Conservation (phyloP, 1,284 basidiomycete genomes). For the Naganishia sp. region DNA sequence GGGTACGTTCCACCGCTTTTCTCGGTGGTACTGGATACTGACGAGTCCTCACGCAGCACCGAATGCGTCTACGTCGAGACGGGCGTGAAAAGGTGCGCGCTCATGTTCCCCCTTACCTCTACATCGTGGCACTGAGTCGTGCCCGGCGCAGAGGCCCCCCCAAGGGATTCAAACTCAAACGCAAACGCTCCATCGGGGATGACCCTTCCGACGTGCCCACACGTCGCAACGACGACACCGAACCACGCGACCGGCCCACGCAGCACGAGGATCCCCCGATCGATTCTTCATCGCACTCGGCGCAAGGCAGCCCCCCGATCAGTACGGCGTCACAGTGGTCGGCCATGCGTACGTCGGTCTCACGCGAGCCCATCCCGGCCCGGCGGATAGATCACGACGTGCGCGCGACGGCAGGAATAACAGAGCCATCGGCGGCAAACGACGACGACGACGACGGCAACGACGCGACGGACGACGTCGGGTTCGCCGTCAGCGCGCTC, state of each 20-base stretch:
- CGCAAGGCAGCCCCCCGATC: background rate
- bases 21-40: background rate
- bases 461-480: constrained; percentile 4
- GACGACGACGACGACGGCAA: no score
- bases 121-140: background rate
- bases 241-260: background rate
- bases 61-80: constrained; percentile 20
- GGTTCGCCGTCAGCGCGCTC: constrained; percentile 3
- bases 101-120: background rate
- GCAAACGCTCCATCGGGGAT: background rate
- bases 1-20: constrained; percentile 2
- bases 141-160: constrained; percentile 15
- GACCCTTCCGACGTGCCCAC: no score
- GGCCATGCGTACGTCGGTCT: background rate
- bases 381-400: no score
- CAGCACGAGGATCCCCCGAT: no score
- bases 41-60: background rate
- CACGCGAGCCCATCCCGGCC: background rate
- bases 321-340: background rate
- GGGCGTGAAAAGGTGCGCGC: constrained; percentile 15
- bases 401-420: no score
- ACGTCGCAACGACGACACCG: background rate
- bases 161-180: constrained; percentile 24
- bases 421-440: no score
- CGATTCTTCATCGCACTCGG: no score